A percentile compares a stretch with the other conserved stretches of the same genome.
Conservation (phyloP, 2,329 filamentous ascomycete species). For the Endothia cerciana region DNA sequence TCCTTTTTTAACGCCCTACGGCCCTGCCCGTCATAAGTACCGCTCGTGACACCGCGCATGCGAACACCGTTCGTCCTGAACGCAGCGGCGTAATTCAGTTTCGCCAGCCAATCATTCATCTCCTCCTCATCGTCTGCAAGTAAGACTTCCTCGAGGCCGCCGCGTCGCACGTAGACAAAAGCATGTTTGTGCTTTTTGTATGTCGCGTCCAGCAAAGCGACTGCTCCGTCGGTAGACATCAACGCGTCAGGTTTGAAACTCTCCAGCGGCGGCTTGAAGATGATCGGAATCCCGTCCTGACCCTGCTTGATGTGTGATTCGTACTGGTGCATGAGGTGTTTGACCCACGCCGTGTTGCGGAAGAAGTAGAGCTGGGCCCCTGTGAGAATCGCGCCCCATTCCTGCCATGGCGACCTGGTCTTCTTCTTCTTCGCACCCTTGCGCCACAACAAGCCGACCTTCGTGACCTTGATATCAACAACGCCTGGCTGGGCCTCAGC, state of each 20-base stretch:
- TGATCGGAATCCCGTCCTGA: constrained; percentile 74
- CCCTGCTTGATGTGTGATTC: constrained; percentile 80
- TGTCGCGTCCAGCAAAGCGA: constrained; percentile 80
- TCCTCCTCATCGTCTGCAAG: constrained; percentile 88
- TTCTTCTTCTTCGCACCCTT: constrained; percentile 95
- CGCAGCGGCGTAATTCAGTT: constrained; percentile 93
- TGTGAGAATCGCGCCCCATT: constrained; percentile 96
- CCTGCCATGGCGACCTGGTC: constrained; percentile 93
- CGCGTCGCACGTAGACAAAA: constrained; percentile 86
- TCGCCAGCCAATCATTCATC: constrained; percentile 95
- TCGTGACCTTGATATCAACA: constrained; percentile 96
- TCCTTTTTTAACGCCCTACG: constrained; percentile 73
- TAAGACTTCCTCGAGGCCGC: constrained; percentile 86
- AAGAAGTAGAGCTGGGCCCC: constrained; percentile 98
- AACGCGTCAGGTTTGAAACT: constrained; percentile 93
- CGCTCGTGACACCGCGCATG: constrained; percentile 84
- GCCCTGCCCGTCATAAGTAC: constrained; percentile 81
- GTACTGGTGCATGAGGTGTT: constrained; percentile 85
- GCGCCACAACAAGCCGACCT: constrained; percentile 91
- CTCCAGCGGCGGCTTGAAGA: constrained; percentile 87
- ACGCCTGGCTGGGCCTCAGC: constrained; percentile 87
- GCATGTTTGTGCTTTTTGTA: constrained; percentile 97
- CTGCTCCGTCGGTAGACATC: constrained; percentile 91
- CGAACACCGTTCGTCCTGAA: constrained; percentile 90
- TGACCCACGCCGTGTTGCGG: constrained; percentile 90